Base-by-base conservation (phyloP, 352 stramenopile species). In the Globisporangium okanoganense region DNA sequence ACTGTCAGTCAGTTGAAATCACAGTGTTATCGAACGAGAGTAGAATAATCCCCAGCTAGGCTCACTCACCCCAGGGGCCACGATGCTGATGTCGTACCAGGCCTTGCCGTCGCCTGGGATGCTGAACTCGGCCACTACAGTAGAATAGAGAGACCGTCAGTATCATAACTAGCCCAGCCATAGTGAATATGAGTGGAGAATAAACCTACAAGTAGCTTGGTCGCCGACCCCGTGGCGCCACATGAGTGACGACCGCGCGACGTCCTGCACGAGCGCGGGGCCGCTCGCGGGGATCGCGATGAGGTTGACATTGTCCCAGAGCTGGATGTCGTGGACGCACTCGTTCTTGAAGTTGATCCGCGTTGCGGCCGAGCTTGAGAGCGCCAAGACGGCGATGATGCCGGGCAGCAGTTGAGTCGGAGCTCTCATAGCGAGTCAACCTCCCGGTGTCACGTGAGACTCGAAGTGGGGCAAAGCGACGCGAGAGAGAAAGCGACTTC, bases 151-250 rank as follows among this genome's bases (percentile, higher is more conserved):
- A 18, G 41, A 47, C 24, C 3, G 8, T 29, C 43, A 49, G 43
- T 29, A 48, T 18, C 3, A 5, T 18, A 49, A 6, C 43, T 3
- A 18, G 14, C 16, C 43, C 43, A n/a, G 7, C 43, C 43, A 49
- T 29, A 5, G 20, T 10, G 20, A 5, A 25, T 33, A 33, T 33
- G 29, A 33, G 6, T 3, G 6, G 29, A 36, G 31, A 38, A 36
- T 20, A 2, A 18, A 62, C 68, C 35, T 70, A 72, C 68, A 22
- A 7, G 71, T 78, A 9, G 71, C 71, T 40, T 78, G 31, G 14
- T 70, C 64, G 31, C 67, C 48, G 55, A 69, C 65, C 12, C 71
- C 71, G 27, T 76, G 49, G 40, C 68, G 65, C 61, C 58, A 78
- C 67, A 76, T 76, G 61, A 72, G 64, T 2, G 58, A 64, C 0